phyloP scores from a whole-genome alignment of 768 basidiomycete species.

The Rhizopogon vesiculosus region DNA sequence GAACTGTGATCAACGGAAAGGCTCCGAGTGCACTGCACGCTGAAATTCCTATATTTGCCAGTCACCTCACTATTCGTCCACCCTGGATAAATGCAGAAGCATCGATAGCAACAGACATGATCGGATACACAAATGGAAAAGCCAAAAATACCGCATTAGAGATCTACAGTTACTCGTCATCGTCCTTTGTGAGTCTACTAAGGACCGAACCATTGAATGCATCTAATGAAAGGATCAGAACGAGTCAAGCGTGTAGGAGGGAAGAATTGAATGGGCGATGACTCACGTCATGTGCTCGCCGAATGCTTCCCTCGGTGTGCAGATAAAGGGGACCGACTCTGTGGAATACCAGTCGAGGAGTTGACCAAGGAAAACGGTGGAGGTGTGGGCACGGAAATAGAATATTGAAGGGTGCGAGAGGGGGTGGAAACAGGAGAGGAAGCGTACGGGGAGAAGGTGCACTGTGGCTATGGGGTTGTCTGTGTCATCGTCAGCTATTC shows the following conservation, averaged over 20 bases:
- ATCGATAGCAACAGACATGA: neutral
- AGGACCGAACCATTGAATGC: conserved; percentile 24
- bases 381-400: conserved; percentile 34
- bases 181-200: conserved; percentile 20
- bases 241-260: neutral
- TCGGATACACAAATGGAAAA: neutral
- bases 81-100: neutral
- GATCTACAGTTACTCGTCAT: conserved; percentile 3
- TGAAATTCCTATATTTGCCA: neutral
- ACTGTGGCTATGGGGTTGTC: conserved; percentile 23
- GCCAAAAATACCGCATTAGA: neutral
- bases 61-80: neutral
- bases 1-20: neutral
- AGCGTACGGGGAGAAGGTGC: conserved; percentile 24
- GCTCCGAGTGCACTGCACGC: neutral
- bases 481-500: neutral
- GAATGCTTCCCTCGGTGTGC: conserved; percentile 35
- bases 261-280: neutral
- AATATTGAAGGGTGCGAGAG: conserved; percentile 28
- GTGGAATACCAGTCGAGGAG: conserved; percentile 24
- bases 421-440: conserved; percentile 26
- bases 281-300: conserved; percentile 32
- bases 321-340: conserved; percentile 33
- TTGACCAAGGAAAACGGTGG: conserved; percentile 31
- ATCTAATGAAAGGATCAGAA: conserved; percentile 8